phyloP scores from a whole-genome alignment of 2,329 filamentous ascomycete species.

The Myrmaecium sp. region DNA sequence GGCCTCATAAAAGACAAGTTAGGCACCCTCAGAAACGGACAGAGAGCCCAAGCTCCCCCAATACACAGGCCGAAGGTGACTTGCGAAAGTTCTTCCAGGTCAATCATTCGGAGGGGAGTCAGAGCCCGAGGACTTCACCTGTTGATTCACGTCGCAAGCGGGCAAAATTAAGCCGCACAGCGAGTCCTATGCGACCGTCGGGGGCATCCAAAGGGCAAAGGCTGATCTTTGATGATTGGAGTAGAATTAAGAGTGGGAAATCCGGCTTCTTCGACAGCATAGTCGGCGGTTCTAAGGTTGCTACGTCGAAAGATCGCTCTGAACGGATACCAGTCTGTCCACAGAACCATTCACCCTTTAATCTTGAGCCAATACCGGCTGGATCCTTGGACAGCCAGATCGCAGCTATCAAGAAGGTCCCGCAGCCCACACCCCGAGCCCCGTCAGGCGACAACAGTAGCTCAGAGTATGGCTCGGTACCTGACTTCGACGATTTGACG shows the following conservation, averaged over 20 bases:
- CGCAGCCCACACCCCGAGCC: too few species aligned
- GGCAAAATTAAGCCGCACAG: too few species aligned
- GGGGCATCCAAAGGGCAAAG: neutral
- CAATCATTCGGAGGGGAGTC: neutral
- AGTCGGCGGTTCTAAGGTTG: slow-evolving; percentile 5
- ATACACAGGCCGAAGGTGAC: neutral
- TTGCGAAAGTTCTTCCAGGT: neutral
- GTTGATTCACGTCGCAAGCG: too few species aligned
- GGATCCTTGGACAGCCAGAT: slow-evolving; percentile 7
- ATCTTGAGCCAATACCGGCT: slow-evolving; percentile 6
- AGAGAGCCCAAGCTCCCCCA: slow-evolving; percentile 1
- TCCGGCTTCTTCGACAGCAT: slow-evolving; percentile 14
- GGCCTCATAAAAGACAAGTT: slow-evolving; percentile 27
- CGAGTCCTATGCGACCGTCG: too few species aligned
- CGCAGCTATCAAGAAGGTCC: too few species aligned
- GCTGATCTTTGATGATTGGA: slow-evolving; percentile 15
- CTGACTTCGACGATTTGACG: too few species aligned
- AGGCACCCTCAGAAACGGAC: slow-evolving; percentile 4
- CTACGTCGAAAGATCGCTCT: neutral
- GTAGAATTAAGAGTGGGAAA: slow-evolving; percentile 27
- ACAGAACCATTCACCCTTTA: slow-evolving; percentile 2
- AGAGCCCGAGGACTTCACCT: too few species aligned
- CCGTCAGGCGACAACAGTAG: too few species aligned
- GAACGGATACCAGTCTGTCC: neutral
- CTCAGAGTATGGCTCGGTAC: too few species aligned